Evolutionary conservation across 805 yeast species (phyloP).

Genomic region (Wickerhamomyces bisporus): DNA sequence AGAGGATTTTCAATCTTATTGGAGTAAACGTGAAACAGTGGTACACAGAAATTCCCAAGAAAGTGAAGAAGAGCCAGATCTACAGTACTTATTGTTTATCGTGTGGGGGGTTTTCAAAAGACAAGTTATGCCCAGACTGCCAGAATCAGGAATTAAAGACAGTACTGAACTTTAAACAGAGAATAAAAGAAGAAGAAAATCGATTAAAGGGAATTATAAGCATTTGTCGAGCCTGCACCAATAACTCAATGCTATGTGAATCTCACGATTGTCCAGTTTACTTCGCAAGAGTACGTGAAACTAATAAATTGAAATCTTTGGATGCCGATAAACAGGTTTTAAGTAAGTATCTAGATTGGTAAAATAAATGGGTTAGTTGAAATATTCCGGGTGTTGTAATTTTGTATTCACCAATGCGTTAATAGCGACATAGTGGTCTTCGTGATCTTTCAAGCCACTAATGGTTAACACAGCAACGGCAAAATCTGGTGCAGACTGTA

Average conservation of each 20-base stretch:
- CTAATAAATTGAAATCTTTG: constrained; percentile 23
- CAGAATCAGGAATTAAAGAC: constrained; percentile 31
- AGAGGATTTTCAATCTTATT: constrained; percentile 70
- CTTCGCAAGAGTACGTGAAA: constrained; percentile 45
- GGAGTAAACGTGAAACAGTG: constrained; percentile 79
- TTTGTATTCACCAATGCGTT: constrained; percentile 22
- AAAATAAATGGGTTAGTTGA: background rate
- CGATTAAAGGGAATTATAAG: constrained; percentile 24
- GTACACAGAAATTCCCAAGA: constrained; percentile 65
- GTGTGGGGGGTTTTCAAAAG: constrained; percentile 15
- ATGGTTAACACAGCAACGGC: constrained; percentile 46
- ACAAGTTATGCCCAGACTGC: constrained; percentile 32
- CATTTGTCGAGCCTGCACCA: constrained; percentile 35
- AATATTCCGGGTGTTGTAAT: background rate
- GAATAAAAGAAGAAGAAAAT: constrained; percentile 23
- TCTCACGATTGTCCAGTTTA: constrained; percentile 65
- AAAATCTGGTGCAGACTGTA: constrained; percentile 23
- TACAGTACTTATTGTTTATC: constrained; percentile 24
- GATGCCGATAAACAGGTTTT: constrained; percentile 8
- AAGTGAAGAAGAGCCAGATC: constrained; percentile 23
- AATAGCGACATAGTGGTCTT: constrained; percentile 48
- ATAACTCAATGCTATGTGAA: constrained; percentile 38
- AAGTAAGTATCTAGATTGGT: constrained; percentile 8
- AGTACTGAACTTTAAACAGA: constrained; percentile 27
- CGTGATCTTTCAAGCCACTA: constrained; percentile 51